Evolutionary conservation across 306 rosid species (phyloP).

Genomic region (Glycine soja): DNA sequence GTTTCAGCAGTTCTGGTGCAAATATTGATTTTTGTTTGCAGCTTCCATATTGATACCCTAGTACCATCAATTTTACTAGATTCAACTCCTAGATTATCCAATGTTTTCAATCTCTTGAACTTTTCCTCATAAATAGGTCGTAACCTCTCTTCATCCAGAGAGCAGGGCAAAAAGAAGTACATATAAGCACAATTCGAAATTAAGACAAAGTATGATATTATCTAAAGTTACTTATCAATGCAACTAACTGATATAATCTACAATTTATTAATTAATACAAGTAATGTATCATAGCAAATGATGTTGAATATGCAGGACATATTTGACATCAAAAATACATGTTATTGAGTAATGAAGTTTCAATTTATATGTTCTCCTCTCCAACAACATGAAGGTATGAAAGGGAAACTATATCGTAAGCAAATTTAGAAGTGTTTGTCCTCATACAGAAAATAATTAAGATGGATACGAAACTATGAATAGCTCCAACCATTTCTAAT

Average conservation of each 20-base stretch:
- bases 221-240: not conserved
- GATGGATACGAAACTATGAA: no score
- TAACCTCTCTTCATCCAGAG: constrained; percentile 91
- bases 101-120: constrained; percentile 79
- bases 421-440: constrained; percentile 9
- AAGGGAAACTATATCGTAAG: constrained; percentile 24
- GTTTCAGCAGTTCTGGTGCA: constrained; percentile 80
- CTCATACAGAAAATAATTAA: no score
- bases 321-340: constrained; percentile 29
- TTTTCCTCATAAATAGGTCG: constrained; percentile 78
- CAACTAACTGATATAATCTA: constrained; percentile 9
- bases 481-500: no score
- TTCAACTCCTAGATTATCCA: constrained; percentile 92
- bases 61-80: constrained; percentile 83
- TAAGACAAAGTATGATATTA: constrained; percentile 21
- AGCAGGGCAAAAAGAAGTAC: constrained; percentile 40
- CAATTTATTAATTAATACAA: not conserved
- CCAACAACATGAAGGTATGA: not conserved
- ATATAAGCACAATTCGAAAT: constrained; percentile 37
- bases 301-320: constrained; percentile 26
- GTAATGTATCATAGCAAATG: constrained; percentile 1
- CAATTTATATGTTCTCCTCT: constrained; percentile 26
- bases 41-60: constrained; percentile 71
- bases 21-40: constrained; percentile 82
- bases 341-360: constrained; percentile 16